Evolutionary conservation across 805 yeast species (phyloP), one percentile per base, ranked within the genome.

Genomic region (Cyberlindnera euphorbiae): DNA sequence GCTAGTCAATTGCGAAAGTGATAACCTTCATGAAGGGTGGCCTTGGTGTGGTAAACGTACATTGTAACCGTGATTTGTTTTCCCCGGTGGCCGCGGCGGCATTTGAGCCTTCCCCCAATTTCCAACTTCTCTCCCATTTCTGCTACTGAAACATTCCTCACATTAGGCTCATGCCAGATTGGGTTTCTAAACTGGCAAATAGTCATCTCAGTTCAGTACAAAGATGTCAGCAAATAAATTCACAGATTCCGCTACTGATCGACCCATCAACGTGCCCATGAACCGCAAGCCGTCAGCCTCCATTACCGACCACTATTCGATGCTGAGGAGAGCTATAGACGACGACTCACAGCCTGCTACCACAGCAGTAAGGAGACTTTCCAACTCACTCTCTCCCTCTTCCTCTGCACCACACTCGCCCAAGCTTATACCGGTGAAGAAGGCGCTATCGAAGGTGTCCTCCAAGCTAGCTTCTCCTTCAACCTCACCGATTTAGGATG

Each of bases 251-350:
- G 4, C 16, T 3, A 11, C 16, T 8, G 37, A 33, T 18, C 32
- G 22, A 21, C 32, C 32, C n/a, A 18, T 17, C 10, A 16, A 12
- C 33, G 28, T 13, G 15, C 11, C 38, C 7, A 12, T 9, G 13
- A 24, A 18, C 26, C 23, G 38, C 19, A 27, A 21, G 33, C 36
- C 27, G 8, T 30, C 39, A 9, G 21, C 26, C 14, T 36, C 48
- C n/a, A 41, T 47, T 32, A 35, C 41, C 4, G 47, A 41, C 19
- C 53, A 37, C 28, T 46, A 44, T 35, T 25, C 51, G 3, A 36
- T 37, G 38, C 42, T 48, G 4, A 23, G 55, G 21, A 39, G 43
- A 6, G 38, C 33, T 26, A 36, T 46, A n/a, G 36, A 28, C 7
- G 11, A 16, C 17, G 35, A 30, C n/a, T 12, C 32, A 3, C 22